These are phyloP conservation scores for Eragrostis tef DNA, from an alignment of 202 grass and related monocot genomes.

Conservation along the genomic window DNA sequence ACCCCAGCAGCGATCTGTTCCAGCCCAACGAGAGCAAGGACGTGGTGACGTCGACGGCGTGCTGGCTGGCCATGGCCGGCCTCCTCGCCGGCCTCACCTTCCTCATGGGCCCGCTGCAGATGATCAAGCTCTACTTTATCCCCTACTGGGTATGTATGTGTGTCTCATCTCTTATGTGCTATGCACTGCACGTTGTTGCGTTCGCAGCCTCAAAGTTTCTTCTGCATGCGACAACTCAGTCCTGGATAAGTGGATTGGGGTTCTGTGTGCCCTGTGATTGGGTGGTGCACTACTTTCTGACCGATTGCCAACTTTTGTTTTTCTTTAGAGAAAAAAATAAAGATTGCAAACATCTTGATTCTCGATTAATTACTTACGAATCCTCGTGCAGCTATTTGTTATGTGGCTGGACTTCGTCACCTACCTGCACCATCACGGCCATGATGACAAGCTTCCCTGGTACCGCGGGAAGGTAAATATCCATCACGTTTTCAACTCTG, in stretches of 20 bases:
- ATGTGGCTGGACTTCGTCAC: conserved; percentile 97
- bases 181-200: too few relatives aligned
- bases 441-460: conserved; percentile 95
- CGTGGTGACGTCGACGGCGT: conserved; percentile 77
- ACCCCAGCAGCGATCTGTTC: conserved; percentile 79
- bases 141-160: conserved; percentile 70
- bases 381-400: conserved; percentile 78
- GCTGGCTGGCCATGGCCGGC: conserved; percentile 69
- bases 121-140: conserved; percentile 85
- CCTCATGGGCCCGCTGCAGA: conserved; percentile 71
- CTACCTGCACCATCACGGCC: conserved; percentile 98
- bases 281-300: too few relatives aligned
- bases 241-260: too few relatives aligned
- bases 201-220: too few relatives aligned
- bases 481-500: conserved; percentile 29
- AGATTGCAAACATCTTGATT: too few relatives aligned
- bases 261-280: too few relatives aligned
- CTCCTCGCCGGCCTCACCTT: conserved; percentile 70
- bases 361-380: too few relatives aligned
- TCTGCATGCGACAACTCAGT: too few relatives aligned
- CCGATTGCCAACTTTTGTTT: too few relatives aligned
- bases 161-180: too few relatives aligned
- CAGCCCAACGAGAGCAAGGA: conserved; percentile 80
- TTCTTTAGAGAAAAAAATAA: too few relatives aligned
- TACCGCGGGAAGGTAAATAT: conserved; percentile 90